These are phyloP conservation scores for Coemansia sp. DNA, from an alignment of 192 early-diverging fungal genomes.

Conservation along the genomic window DNA sequence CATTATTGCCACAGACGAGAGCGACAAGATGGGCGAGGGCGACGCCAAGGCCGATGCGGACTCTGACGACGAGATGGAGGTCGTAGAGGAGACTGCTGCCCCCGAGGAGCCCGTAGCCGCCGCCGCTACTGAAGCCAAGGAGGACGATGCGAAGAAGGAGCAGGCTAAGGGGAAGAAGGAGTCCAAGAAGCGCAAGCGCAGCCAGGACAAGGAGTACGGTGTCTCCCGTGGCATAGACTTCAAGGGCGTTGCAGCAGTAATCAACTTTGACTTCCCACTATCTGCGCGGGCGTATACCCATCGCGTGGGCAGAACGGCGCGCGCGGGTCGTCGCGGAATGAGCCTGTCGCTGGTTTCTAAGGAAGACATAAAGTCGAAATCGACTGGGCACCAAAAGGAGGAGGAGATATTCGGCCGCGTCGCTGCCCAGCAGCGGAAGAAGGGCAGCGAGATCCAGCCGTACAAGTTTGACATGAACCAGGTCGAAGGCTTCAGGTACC, in stretches of 20 bases:
- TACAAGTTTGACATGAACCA: conserved; percentile 89
- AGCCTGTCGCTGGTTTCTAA: conserved; percentile 81
- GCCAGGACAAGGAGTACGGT: conserved; percentile 86
- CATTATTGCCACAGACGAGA: conserved; percentile 94
- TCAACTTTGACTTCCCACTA: conserved; percentile 97
- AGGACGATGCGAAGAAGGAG: conserved; percentile 9
- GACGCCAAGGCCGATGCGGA: conserved; percentile 60
- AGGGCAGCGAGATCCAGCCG: conserved; percentile 60
- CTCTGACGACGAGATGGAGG: conserved; percentile 32
- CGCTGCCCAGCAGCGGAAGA: conserved; percentile 62
- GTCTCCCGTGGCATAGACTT: conserved; percentile 97
- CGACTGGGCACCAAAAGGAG: conserved; percentile 50
- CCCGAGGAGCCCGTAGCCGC: conserved; percentile 21
- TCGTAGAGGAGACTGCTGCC: conserved; percentile 23
- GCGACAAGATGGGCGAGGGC: conserved; percentile 64
- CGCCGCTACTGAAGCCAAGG: conserved; percentile 2
- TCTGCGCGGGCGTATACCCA: conserved; percentile 87
- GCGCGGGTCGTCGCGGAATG: conserved; percentile 88
- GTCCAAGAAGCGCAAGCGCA: conserved; percentile 50
- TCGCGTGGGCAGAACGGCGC: conserved; percentile 93
- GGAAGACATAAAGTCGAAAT: conserved; percentile 42
- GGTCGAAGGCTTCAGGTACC: conserved; percentile 91
- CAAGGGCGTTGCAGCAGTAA: conserved; percentile 84
- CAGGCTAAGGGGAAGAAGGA: conserved; percentile 27
- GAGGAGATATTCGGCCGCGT: conserved; percentile 75